Evolutionary conservation across 2,329 filamentous ascomycete genomes (phyloP), one percentile per base, ranked within the genome.

Genomic region (Triangularia verruculosa): DNA sequence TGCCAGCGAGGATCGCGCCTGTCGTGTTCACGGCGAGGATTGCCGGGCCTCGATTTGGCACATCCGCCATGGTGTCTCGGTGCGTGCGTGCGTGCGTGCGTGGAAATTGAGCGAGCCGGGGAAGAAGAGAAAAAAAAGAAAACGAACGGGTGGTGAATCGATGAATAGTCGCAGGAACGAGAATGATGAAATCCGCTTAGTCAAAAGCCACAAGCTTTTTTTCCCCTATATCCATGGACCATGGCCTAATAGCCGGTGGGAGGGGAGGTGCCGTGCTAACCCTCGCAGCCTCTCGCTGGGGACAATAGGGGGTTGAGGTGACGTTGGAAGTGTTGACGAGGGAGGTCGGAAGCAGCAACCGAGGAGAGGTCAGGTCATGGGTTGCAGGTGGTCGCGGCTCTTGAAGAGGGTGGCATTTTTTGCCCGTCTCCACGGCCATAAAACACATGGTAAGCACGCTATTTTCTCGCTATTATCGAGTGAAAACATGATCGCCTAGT

Each of bases 21-120:
- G 71, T 68, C 62, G 72, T 72, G 63, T 72, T 73, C n/a, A 77
- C 75, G 12, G 68, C 75, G 56, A 72, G 67, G n/a, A 78, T 70
- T 64, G 72, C 67, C n/a, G 74, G 73, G 22, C 75, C 75, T 43
- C 76, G 74, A 53, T 76, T 76, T 1, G 28, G 55, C 11, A 24
- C 28, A 68, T 66, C 32, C 2, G 34, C 4, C 34, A 43, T 43
- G 34, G 34, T 15, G 34, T n/a, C n/a, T n/a, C n/a, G n/a, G n/a
- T n/a, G n/a, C n/a, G n/a, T n/a, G n/a, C n/a, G n/a, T n/a, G n/a
- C n/a, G n/a, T n/a, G n/a, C n/a, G 15, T 43, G 15, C 17, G 34
- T n/a, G 34, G 4, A 43, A 43, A 43, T 43, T 39, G 34, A 15
- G 5, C 15, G 34, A n/a, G n/a, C n/a, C n/a, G n/a, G n/a, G n/a